Percentiles rank a stretch among this genome's conserved stretches.
These are phyloP conservation scores for Solanum microdontum DNA, from an alignment of 257 asterid genomes.

Conservation along the genomic window DNA sequence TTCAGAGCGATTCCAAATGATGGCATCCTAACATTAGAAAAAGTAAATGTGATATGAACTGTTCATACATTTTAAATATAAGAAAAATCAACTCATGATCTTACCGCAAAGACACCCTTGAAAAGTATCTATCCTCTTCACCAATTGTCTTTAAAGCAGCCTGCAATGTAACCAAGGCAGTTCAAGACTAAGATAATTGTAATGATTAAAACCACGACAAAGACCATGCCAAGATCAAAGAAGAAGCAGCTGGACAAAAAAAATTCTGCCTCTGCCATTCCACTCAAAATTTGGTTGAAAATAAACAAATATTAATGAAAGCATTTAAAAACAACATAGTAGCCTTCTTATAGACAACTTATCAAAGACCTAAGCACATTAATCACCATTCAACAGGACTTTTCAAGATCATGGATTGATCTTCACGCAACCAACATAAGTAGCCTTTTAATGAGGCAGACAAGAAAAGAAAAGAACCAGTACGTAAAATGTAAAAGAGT, in stretches of 20 bases:
- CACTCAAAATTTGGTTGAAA: not conserved
- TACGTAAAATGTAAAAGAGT: not conserved
- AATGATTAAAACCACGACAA: not conserved
- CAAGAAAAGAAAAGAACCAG: not conserved
- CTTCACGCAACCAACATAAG: not conserved
- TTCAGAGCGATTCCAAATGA: constrained; percentile 51
- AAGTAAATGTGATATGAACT: constrained; percentile 8
- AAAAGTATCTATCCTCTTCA: constrained; percentile 84
- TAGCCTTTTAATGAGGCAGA: not conserved
- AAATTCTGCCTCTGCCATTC: not conserved
- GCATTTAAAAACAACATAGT: not conserved
- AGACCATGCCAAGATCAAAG: not conserved
- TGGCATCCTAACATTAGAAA: constrained; percentile 50
- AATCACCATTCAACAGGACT: not conserved
- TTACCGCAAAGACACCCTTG: constrained; percentile 81
- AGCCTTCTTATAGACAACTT: not conserved
- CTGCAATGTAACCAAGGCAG: constrained; percentile 30
- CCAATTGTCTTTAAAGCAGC: constrained; percentile 93
- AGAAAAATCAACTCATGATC: constrained; percentile 5
- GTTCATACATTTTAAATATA: not conserved
- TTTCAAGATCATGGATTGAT: not conserved
- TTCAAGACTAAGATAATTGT: not conserved
- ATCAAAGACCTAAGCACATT: not conserved
- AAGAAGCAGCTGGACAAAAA: not conserved
- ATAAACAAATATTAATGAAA: not conserved